Evolutionary conservation across 2,329 filamentous ascomycete genomes (phyloP).

Genomic region (Sclerotinia glacialis): DNA sequence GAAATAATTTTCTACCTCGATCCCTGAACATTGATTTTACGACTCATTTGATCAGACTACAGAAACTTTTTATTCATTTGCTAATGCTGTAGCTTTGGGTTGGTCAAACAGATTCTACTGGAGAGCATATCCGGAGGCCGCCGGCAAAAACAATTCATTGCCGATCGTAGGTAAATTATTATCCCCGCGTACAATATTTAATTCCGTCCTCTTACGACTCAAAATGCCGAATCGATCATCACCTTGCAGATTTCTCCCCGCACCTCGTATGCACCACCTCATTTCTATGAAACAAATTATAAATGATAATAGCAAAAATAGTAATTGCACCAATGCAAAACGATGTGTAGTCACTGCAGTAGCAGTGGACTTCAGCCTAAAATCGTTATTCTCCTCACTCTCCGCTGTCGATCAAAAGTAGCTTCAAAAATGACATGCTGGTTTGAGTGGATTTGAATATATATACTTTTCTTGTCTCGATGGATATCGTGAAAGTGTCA

Average conservation of each 20-base stretch:
- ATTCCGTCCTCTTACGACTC: not conserved
- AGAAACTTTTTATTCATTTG: too few relatives aligned
- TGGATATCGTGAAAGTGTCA: not conserved
- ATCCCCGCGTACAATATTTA: not conserved
- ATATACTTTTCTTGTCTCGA: not conserved
- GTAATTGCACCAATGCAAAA: not conserved
- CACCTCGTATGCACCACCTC: not conserved
- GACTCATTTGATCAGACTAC: too few relatives aligned
- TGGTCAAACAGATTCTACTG: not conserved
- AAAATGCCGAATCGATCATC: constrained; percentile 2
- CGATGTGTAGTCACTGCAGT: not conserved
- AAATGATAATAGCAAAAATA: not conserved
- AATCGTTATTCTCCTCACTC: not conserved
- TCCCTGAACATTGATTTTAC: not conserved
- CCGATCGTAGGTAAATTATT: too few relatives aligned
- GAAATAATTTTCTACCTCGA: not conserved
- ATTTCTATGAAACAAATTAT: not conserved
- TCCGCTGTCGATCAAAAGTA: not conserved
- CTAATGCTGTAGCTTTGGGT: too few relatives aligned
- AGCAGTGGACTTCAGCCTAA: not conserved
- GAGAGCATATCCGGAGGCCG: not conserved
- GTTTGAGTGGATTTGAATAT: not conserved
- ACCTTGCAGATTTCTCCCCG: constrained; percentile 1
- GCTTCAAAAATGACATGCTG: not conserved
- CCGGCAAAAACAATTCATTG: not conserved